Percentiles rank a stretch among this genome's conserved stretches.
Conservation (phyloP, 495 filamentous ascomycete genomes). For the Tricharina praecox region DNA sequence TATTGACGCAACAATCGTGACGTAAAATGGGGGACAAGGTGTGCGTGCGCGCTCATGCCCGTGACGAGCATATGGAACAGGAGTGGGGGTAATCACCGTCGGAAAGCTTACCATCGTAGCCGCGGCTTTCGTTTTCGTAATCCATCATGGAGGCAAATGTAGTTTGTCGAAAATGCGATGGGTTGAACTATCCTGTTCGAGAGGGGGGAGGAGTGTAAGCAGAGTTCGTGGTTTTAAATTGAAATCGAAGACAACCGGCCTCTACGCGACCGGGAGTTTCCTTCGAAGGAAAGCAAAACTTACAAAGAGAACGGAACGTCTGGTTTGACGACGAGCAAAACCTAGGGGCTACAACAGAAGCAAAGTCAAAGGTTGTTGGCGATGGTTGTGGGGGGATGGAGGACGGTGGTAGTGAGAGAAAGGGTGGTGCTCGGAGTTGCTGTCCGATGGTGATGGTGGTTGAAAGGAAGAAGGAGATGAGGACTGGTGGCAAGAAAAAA, state of each 20-base stretch:
- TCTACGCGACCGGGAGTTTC: background rate
- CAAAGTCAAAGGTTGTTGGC: too few relatives aligned
- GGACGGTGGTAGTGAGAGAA: background rate
- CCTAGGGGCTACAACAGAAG: too few relatives aligned
- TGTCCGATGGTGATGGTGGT: background rate
- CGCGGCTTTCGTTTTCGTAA: conserved; percentile 66
- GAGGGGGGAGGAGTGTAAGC: too few relatives aligned
- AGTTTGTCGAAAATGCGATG: too few relatives aligned
- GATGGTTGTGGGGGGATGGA: background rate
- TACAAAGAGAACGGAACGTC: background rate
- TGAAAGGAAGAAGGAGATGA: background rate
- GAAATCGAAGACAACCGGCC: background rate
- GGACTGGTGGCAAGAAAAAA: background rate
- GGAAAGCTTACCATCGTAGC: conserved; percentile 58
- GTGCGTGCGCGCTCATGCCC: too few relatives aligned
- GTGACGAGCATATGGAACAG: too few relatives aligned
- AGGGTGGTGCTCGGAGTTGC: background rate
- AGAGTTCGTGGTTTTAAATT: too few relatives aligned
- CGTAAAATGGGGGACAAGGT: too few relatives aligned
- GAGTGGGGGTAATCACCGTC: too few relatives aligned
- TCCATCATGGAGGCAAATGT: conserved; percentile 38
- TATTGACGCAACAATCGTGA: too few relatives aligned
- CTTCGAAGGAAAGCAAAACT: background rate
- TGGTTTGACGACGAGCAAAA: too few relatives aligned
- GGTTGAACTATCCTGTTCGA: too few relatives aligned